phyloP scores from a whole-genome alignment of 2,329 filamentous ascomycete genomes.

The Botryosphaeria agaves region DNA sequence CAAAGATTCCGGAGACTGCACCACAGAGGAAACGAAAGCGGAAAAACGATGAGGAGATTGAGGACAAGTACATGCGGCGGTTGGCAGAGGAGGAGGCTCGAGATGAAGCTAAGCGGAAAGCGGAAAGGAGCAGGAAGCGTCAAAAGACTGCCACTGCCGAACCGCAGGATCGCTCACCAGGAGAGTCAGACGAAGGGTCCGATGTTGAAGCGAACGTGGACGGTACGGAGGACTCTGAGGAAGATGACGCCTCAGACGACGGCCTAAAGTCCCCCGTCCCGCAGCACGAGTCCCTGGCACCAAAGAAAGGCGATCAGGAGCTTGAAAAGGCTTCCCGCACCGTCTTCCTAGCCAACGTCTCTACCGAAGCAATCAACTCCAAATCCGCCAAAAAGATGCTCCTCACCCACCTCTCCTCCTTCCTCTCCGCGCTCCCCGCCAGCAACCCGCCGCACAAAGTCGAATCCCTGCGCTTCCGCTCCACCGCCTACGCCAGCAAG shows the following conservation, averaged over 20 bases:
- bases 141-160: constrained; percentile 9
- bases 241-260: constrained; percentile 22
- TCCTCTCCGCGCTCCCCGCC: constrained; percentile 37
- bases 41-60: constrained; percentile 46
- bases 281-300: constrained; percentile 30
- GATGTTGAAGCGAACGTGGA: too few relatives aligned
- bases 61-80: constrained; percentile 51
- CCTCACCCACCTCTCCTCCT: constrained; percentile 59
- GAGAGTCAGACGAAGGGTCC: constrained; percentile 13
- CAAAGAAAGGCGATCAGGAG: constrained; percentile 32
- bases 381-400: constrained; percentile 67
- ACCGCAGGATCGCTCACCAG: neutral
- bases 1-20: too few relatives aligned
- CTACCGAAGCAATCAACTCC: constrained; percentile 62
- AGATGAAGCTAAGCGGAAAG: constrained; percentile 12
- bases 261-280: constrained; percentile 40
- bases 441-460: constrained; percentile 47
- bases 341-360: constrained; percentile 86
- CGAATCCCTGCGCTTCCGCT: constrained; percentile 87
- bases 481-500: constrained; percentile 64
- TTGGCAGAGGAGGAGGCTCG: constrained; percentile 32
- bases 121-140: constrained; percentile 18
- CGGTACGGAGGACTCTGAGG: constrained; percentile 7
- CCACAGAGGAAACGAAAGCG: constrained; percentile 26
- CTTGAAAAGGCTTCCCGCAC: constrained; percentile 78